Conservation (phyloP, 768 basidiomycete genomes). For the Melanogaster broomeanus region DNA sequence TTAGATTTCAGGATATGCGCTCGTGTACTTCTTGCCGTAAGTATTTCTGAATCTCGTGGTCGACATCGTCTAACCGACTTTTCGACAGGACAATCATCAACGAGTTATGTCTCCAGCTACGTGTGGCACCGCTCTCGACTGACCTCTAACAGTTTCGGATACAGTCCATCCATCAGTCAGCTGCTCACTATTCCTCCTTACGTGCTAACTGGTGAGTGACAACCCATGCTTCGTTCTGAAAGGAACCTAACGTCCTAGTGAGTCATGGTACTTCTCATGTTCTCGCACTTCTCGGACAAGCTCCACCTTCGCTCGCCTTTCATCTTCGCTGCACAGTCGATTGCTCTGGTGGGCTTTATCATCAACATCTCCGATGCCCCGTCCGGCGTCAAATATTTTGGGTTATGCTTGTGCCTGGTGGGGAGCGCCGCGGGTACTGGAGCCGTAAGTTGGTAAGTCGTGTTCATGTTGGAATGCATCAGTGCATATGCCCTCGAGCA, state of each 20-base stretch:
- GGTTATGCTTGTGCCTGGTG: slow-evolving; percentile 62
- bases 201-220: slow-evolving; percentile 54
- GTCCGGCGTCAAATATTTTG: slow-evolving; percentile 64
- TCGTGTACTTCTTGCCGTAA: no score
- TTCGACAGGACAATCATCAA: slow-evolving; percentile 54
- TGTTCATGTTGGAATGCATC: no score
- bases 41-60: slow-evolving; percentile 44
- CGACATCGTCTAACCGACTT: neutral
- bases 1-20: slow-evolving; percentile 51
- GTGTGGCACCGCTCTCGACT: neutral
- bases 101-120: slow-evolving; percentile 28
- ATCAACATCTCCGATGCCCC: slow-evolving; percentile 58
- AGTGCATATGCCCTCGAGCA: no score
- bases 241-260: neutral
- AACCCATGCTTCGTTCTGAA: neutral
- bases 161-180: no score
- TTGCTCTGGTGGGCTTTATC: slow-evolving; percentile 55
- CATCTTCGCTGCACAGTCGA: slow-evolving; percentile 48
- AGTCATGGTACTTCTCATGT: slow-evolving; percentile 51
- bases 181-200: no score
- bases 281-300: slow-evolving; percentile 56
- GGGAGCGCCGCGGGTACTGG: slow-evolving; percentile 63
- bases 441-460: slow-evolving; percentile 55
- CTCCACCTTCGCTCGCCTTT: no score
- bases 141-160: slow-evolving; percentile 48